These are phyloP conservation scores for Luffa aegyptiaca DNA, from an alignment of 306 rosid species.

Conservation along the genomic window DNA sequence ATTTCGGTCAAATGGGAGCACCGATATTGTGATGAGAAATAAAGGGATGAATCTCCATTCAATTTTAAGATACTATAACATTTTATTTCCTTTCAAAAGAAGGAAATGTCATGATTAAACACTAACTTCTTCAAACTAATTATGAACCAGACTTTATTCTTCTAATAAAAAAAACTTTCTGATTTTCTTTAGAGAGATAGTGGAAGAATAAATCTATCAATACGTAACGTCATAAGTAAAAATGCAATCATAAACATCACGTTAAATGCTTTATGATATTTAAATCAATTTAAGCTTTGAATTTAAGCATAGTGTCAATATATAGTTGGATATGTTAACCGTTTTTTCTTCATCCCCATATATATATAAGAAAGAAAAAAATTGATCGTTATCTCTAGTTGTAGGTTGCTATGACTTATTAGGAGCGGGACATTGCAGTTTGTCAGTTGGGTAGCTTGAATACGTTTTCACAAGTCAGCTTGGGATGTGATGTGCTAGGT, in stretches of 20 bases:
- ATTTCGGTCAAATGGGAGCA: not conserved
- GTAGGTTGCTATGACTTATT: not conserved
- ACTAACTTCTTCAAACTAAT: not conserved
- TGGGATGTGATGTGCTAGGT: not conserved
- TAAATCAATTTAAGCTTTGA: too few relatives aligned
- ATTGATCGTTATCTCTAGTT: not conserved
- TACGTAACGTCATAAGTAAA: too few relatives aligned
- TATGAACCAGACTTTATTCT: not conserved
- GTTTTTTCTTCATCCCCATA: too few relatives aligned
- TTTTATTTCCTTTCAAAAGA: not conserved
- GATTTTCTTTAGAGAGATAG: not conserved
- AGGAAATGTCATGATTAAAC: not conserved
- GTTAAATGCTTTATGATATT: too few relatives aligned
- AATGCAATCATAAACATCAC: too few relatives aligned
- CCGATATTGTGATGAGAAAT: not conserved
- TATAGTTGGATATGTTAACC: too few relatives aligned
- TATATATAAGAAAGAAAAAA: not conserved
- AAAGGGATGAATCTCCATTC: not conserved
- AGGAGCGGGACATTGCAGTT: not conserved
- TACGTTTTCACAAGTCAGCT: not conserved
- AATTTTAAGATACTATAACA: not conserved
- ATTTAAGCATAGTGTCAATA: too few relatives aligned
- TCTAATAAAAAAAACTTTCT: not conserved
- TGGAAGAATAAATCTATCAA: too few relatives aligned
- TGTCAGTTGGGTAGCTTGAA: not conserved